Evolutionary conservation across 768 basidiomycete species (phyloP), one percentile per base, ranked within the genome.

Genomic region (Lactarius hatsudake): DNA sequence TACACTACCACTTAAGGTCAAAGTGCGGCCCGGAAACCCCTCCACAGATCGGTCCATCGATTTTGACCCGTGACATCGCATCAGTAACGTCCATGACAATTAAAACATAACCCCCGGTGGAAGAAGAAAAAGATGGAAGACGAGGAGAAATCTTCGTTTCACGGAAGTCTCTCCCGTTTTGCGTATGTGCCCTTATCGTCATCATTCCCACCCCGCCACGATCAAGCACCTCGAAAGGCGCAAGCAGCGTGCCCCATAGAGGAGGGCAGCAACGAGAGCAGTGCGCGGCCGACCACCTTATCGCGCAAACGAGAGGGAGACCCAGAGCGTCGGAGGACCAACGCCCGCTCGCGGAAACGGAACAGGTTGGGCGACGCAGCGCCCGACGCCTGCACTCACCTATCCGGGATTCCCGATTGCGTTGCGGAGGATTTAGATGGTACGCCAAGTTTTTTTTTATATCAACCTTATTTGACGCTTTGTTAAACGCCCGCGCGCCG

Each of bases 401-500:
- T 89, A 15, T 76, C 78, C 23, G 74, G 72, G 15, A 71, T 91
- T 13, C 78, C 78, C 2, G 90, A 92, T 73, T 76, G 83, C 71
- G 71, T 91, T 17, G 74, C 75, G 23, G 72, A 78, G 36, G 81
- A 79, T 28, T 80, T 92, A 2, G 87, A 91, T 62, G 80, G 90
- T 91, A 79, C 70, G 23, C 57, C n/a, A 30, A n/a, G 9, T 13
- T 13, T 5, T 13, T 45, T 48, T 53, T 23, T 71, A 53, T 71
- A 53, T 62, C 43, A 48, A 30, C 59, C 62, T 36, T 36, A 38
- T 48, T 20, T 23, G 61, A 59, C 48, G 13, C 38, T 34, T 36
- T 59, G 0, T 53, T 26, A 23, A 23, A 23, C 48, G 48, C 48
- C 5, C 15, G 12, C 15, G 17, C 30, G 0, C 60, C 34, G 0